phyloP scores from a whole-genome alignment of 2,329 filamentous ascomycete species.

The Penicillium crustosum region DNA sequence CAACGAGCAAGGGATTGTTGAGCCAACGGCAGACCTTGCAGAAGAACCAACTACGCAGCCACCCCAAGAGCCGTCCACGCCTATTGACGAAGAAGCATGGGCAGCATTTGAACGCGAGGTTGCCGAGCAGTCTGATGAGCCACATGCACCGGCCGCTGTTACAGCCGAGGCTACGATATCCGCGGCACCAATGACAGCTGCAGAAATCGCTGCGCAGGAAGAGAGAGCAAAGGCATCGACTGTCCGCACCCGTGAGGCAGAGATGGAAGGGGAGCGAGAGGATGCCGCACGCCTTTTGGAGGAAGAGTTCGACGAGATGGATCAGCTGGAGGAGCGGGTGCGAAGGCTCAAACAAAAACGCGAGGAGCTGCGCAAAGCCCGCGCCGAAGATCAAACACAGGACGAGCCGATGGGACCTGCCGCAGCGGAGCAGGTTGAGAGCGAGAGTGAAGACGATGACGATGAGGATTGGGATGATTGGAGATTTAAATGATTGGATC shows the following conservation, averaged over 20 bases:
- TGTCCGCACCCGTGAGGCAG: conserved; percentile 48
- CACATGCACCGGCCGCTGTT: conserved; percentile 33
- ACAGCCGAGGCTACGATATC: conserved; percentile 60
- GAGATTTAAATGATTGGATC: conserved; percentile 36
- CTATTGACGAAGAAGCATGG: conserved; percentile 76
- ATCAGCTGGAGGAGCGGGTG: conserved; percentile 71
- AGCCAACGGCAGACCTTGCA: conserved; percentile 10
- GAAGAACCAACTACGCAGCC: conserved; percentile 8
- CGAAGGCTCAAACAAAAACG: conserved; percentile 67
- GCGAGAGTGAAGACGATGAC: conserved; percentile 59
- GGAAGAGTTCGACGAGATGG: conserved; percentile 81
- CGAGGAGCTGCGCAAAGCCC: conserved; percentile 60
- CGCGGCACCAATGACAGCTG: conserved; percentile 65
- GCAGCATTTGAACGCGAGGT: conserved; percentile 85
- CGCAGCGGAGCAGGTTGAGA: conserved; percentile 35
- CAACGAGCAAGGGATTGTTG: conserved; percentile 11
- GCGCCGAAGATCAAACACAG: conserved; percentile 28
- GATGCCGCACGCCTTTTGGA: conserved; percentile 72
- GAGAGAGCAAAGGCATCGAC: conserved; percentile 47
- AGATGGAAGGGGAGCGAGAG: conserved; percentile 68
- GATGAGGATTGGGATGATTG: conserved; percentile 50
- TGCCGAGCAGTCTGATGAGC: conserved; percentile 47
- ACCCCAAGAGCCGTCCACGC: conserved; percentile 17
- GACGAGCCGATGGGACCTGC: conserved; percentile 26
- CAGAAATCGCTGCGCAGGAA: conserved; percentile 60